Evolutionary conservation across 768 basidiomycete genomes (phyloP).

Genomic region (Dentipellis fragilis): DNA sequence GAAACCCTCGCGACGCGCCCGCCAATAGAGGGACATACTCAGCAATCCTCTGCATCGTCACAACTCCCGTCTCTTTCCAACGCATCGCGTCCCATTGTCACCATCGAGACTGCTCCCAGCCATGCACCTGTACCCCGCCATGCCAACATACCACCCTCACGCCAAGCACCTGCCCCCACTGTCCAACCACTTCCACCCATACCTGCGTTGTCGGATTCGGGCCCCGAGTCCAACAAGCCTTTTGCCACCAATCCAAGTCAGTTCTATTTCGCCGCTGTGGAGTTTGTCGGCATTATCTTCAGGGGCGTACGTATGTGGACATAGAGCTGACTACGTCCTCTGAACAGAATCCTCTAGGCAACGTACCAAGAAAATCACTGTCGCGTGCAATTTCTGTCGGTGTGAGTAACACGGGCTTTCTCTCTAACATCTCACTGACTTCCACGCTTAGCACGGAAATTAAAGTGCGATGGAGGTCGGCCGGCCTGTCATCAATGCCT

Average conservation of each 20-base stretch:
- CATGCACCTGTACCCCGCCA: conserved; percentile 8
- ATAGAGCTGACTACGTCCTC: not conserved
- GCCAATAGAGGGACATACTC: conserved; percentile 1
- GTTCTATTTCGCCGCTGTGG: conserved; percentile 14
- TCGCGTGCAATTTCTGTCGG: conserved; percentile 86
- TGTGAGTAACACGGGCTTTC: conserved; percentile 39
- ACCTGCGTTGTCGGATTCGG: conserved; percentile 13
- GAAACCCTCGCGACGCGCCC: conserved; percentile 23
- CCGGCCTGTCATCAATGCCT: conserved; percentile 77
- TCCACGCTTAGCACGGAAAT: conserved; percentile 55
- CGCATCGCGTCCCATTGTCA: conserved; percentile 9
- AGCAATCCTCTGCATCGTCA: conserved; percentile 24
- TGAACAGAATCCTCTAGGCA: conserved; percentile 47
- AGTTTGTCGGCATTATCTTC: not conserved
- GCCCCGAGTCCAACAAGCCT: conserved; percentile 21
- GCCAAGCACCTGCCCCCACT: conserved; percentile 30
- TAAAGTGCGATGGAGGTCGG: conserved; percentile 81
- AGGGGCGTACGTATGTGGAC: not conserved
- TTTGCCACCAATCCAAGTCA: conserved; percentile 25
- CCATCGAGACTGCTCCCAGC: conserved; percentile 9
- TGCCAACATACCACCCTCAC: conserved; percentile 24
- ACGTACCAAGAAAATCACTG: conserved; percentile 78
- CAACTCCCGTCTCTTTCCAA: conserved; percentile 24
- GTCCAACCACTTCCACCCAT: conserved; percentile 5
- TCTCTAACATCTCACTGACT: conserved; percentile 12